These are phyloP conservation scores for Zygoascus hellenicus DNA, from an alignment of 1,139 yeast species.

Conservation along the genomic window DNA sequence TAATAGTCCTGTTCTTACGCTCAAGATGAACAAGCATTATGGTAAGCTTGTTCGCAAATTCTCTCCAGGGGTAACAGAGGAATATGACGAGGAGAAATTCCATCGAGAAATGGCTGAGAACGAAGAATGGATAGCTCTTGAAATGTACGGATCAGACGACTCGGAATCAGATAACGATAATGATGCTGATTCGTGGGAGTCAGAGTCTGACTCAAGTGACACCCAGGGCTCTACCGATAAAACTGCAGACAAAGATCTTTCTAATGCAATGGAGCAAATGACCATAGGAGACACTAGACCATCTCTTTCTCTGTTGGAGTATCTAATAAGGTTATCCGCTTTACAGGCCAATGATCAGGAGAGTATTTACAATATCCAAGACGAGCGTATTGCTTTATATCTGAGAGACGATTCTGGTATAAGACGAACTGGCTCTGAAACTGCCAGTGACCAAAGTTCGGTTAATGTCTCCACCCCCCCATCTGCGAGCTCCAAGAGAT, in stretches of 20 bases:
- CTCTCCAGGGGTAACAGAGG: slow-evolving; percentile 4
- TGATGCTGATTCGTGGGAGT: slow-evolving; percentile 8
- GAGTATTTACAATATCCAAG: slow-evolving; percentile 51
- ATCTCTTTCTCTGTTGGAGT: slow-evolving; percentile 59
- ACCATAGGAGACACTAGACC: slow-evolving; percentile 15
- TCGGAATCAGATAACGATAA: slow-evolving; percentile 5
- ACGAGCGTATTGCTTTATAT: slow-evolving; percentile 61
- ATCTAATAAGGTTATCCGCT: slow-evolving; percentile 54
- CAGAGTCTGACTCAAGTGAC: slow-evolving; percentile 15
- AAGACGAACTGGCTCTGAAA: neutral
- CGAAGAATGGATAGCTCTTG: slow-evolving; percentile 51
- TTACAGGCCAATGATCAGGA: slow-evolving; percentile 58
- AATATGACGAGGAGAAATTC: slow-evolving; percentile 13
- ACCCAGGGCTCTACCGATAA: slow-evolving; percentile 9
- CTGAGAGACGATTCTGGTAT: slow-evolving; percentile 48
- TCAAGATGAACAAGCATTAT: slow-evolving; percentile 42
- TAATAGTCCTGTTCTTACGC: slow-evolving; percentile 61
- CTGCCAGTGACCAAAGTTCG: neutral
- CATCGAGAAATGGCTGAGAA: slow-evolving; percentile 13
- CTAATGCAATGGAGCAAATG: neutral
- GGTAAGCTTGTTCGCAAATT: neutral
- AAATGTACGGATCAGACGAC: slow-evolving; percentile 34
- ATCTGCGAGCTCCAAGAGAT: neutral
- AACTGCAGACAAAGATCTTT: neutral
- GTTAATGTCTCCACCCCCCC: slow-evolving; percentile 1